These are phyloP conservation scores for Helicocarpus griseus DNA, from an alignment of 2,329 filamentous ascomycete genomes.

Conservation along the genomic window DNA sequence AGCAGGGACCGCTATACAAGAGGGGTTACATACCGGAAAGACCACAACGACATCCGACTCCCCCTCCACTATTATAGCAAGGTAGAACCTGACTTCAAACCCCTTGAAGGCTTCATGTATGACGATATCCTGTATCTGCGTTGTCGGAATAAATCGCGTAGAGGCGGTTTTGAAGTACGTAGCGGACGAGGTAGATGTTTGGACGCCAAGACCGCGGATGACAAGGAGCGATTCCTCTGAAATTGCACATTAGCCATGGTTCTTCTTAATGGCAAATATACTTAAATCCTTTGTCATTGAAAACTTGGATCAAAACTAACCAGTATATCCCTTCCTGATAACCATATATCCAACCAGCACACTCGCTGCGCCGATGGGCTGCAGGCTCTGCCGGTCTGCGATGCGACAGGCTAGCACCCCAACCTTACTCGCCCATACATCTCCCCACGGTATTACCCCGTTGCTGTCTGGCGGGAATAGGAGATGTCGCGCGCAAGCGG, in stretches of 20 bases:
- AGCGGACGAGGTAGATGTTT: slow-evolving; percentile 64
- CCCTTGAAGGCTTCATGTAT: slow-evolving; percentile 92
- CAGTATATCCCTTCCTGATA: slow-evolving; percentile 41
- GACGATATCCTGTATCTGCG: slow-evolving; percentile 83
- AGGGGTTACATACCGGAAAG: slow-evolving; percentile 55
- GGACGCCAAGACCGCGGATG: slow-evolving; percentile 78
- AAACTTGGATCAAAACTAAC: slow-evolving; percentile 24
- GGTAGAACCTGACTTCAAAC: slow-evolving; percentile 81
- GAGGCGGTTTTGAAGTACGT: slow-evolving; percentile 55
- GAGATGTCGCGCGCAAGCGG: slow-evolving; percentile 24
- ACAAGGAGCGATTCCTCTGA: slow-evolving; percentile 77
- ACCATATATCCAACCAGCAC: slow-evolving; percentile 35
- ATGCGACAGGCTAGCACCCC: slow-evolving; percentile 26
- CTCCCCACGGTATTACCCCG: slow-evolving; percentile 21
- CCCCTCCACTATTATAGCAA: slow-evolving; percentile 80
- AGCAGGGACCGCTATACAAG: not conserved
- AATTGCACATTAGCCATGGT: slow-evolving; percentile 32
- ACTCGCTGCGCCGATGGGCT: slow-evolving; percentile 31
- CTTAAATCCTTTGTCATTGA: no score
- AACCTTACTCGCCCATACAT: slow-evolving; percentile 24
- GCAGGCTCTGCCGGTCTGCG: slow-evolving; percentile 33
- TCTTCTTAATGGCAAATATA: slow-evolving; percentile 39
- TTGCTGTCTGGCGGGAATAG: slow-evolving; percentile 20
- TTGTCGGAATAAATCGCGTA: slow-evolving; percentile 79
- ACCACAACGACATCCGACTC: slow-evolving; percentile 90